Evolutionary conservation across 768 basidiomycete genomes (phyloP).

Genomic region (Mycena rosella): DNA sequence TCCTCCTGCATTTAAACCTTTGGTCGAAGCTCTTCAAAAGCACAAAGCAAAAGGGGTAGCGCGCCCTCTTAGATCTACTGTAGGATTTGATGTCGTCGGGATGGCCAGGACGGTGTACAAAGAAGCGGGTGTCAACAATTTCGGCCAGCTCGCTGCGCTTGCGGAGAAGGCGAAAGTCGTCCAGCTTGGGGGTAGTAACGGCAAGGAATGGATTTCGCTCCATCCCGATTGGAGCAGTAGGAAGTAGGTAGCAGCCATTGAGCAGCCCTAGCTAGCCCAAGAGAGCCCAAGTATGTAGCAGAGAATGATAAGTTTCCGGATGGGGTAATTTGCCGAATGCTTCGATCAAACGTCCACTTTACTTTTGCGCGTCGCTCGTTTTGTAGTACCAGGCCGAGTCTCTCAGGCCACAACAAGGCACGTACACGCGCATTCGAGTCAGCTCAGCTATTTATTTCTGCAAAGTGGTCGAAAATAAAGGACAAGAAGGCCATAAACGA

Average conservation of each 20-base stretch:
- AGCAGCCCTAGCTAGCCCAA: too few relatives aligned
- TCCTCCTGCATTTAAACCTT: neutral
- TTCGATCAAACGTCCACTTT: conserved; percentile 7
- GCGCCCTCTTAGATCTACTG: conserved; percentile 18
- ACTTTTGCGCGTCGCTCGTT: conserved; percentile 7
- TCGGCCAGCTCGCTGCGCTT: conserved; percentile 47
- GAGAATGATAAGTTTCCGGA: too few relatives aligned
- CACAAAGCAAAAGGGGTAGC: conserved; percentile 12
- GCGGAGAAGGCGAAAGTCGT: conserved; percentile 48
- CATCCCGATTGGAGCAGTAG: conserved; percentile 2
- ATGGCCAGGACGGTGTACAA: conserved; percentile 40
- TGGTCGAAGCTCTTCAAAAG: conserved; percentile 19
- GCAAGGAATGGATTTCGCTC: conserved; percentile 42
- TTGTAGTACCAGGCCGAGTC: conserved; percentile 1
- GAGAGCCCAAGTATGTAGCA: too few relatives aligned
- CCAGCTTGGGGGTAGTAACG: conserved; percentile 40
- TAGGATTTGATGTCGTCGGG: conserved; percentile 26
- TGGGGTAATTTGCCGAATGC: neutral
- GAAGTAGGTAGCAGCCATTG: too few relatives aligned
- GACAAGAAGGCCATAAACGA: conserved; percentile 61
- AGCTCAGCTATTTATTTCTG: neutral
- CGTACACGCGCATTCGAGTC: neutral
- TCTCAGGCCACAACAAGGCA: conserved; percentile 36
- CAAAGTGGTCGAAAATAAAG: conserved; percentile 68
- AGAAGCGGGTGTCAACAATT: conserved; percentile 46